Evolutionary conservation across 2,329 filamentous ascomycete genomes (phyloP).

Genomic region (Fusarium ambrosium): DNA sequence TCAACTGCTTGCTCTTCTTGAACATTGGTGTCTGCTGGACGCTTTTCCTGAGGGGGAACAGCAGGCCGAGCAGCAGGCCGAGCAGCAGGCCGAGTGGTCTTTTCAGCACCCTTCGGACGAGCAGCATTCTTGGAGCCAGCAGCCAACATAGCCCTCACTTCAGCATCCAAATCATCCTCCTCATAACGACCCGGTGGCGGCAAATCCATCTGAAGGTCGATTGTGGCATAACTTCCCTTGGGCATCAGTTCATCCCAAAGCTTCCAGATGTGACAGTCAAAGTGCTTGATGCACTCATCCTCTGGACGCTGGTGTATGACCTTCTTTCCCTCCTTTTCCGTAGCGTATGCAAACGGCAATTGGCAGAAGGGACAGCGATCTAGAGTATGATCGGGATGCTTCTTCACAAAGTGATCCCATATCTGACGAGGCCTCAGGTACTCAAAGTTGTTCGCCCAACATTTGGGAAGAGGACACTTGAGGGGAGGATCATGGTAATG

Average conservation of each 20-base stretch:
- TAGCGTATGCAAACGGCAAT: conserved; percentile 7
- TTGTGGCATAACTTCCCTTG: not conserved
- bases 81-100: not conserved
- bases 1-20: not conserved
- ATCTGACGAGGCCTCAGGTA: conserved; percentile 14
- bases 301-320: not conserved
- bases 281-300: conserved; percentile 31
- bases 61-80: not conserved
- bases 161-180: not conserved
- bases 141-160: not conserved
- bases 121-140: not conserved
- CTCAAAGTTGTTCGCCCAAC: conserved; percentile 2
- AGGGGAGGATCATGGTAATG: conserved; percentile 18
- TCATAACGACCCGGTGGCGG: not conserved
- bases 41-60: not conserved
- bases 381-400: not conserved
- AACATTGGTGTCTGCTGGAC: not conserved
- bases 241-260: conserved; percentile 36
- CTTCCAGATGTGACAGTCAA: conserved; percentile 39
- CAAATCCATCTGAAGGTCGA: not conserved
- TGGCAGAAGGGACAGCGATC: conserved; percentile 35
- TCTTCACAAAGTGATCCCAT: conserved; percentile 26
- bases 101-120: not conserved
- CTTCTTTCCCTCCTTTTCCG: not conserved
- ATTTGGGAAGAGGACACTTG: conserved; percentile 11